Evolutionary conservation across 2,329 filamentous ascomycete genomes (phyloP).

Genomic region (Ophiostoma novo-ulmi): DNA sequence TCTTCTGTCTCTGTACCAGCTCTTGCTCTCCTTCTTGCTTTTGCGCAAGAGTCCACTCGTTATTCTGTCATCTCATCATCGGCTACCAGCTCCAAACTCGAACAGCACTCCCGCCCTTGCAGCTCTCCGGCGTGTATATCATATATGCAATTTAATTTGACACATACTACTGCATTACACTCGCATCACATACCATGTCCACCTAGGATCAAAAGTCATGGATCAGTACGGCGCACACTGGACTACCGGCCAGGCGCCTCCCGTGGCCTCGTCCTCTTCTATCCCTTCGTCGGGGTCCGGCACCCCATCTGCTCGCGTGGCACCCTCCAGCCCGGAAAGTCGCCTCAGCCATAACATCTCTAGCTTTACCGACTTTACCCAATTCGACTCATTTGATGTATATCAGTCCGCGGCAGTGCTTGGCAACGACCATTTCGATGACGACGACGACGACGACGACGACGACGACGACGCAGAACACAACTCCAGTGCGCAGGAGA

Average conservation of each 20-base stretch:
- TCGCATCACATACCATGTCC: not conserved
- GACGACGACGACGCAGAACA: slow-evolving; percentile 13
- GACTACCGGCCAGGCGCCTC: slow-evolving; percentile 18
- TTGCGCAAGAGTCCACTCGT: slow-evolving; percentile 10
- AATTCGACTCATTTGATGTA: slow-evolving; percentile 50
- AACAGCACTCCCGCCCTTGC: not conserved
- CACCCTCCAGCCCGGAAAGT: slow-evolving; percentile 14
- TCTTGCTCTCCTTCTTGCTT: slow-evolving; percentile 11
- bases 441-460: slow-evolving; percentile 9
- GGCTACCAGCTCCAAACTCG: not conserved
- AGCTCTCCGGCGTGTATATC: not conserved
- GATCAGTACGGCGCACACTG: slow-evolving; percentile 22
- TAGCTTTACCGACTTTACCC: slow-evolving; percentile 33
- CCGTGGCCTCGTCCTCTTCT: not conserved
- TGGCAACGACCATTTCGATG: not conserved
- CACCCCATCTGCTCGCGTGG: slow-evolving; percentile 13
- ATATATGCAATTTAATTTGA: not conserved
- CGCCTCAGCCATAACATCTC: slow-evolving; percentile 29
- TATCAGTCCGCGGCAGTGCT: slow-evolving; percentile 26
- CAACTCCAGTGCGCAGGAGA: not conserved
- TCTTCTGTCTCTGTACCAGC: not conserved
- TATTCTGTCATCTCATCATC: not conserved
- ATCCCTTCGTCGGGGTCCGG: not conserved
- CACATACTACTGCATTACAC: not conserved
- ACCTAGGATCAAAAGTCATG: slow-evolving; percentile 19